Percentiles rank a stretch among this genome's conserved stretches.
Conservation (phyloP, 352 stramenopile species). For the Phytopythium litorale region DNA sequence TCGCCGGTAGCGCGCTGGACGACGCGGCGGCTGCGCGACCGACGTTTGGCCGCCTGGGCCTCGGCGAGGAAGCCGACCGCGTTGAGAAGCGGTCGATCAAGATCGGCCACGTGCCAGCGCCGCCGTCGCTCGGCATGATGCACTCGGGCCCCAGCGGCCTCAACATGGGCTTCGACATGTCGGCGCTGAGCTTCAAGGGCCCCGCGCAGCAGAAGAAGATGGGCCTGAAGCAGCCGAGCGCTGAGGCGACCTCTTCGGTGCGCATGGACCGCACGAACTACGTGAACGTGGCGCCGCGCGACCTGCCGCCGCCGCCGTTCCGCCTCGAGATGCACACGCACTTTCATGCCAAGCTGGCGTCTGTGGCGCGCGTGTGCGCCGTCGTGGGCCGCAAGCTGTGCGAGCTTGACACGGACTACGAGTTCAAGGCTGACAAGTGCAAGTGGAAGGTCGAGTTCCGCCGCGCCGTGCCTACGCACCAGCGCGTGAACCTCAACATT, state of each 20-base stretch:
- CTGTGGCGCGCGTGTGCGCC: conserved; percentile 70
- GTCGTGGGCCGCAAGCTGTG: conserved; percentile 79
- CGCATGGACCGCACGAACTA: conserved; percentile 79
- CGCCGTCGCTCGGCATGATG: conserved; percentile 43
- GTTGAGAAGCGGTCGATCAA: conserved; percentile 58
- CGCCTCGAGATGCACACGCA: conserved; percentile 85
- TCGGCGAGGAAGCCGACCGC: conserved; percentile 42
- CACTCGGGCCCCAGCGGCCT: conserved; percentile 14
- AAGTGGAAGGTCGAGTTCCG: conserved; percentile 88
- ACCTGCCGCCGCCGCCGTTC: conserved; percentile 74
- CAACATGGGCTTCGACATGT: conserved; percentile 10
- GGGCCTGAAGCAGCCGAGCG: conserved; percentile 22
- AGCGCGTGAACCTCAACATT: conserved; percentile 77
- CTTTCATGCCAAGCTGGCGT: conserved; percentile 81
- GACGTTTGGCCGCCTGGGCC: conserved; percentile 31
- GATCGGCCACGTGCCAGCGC: conserved; percentile 24
- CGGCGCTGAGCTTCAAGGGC: conserved; percentile 23
- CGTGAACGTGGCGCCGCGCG: conserved; percentile 52
- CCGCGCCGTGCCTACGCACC: conserved; percentile 28
- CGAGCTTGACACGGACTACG: conserved; percentile 81
- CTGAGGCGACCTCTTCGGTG: conserved; percentile 19
- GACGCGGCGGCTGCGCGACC: conserved; percentile 16
- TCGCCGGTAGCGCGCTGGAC: not conserved
- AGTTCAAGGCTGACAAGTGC: conserved; percentile 83
- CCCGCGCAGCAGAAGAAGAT: conserved; percentile 36